Evolutionary conservation across 352 stramenopile genomes (phyloP).

Genomic region (Saprolegnia diclina): DNA sequence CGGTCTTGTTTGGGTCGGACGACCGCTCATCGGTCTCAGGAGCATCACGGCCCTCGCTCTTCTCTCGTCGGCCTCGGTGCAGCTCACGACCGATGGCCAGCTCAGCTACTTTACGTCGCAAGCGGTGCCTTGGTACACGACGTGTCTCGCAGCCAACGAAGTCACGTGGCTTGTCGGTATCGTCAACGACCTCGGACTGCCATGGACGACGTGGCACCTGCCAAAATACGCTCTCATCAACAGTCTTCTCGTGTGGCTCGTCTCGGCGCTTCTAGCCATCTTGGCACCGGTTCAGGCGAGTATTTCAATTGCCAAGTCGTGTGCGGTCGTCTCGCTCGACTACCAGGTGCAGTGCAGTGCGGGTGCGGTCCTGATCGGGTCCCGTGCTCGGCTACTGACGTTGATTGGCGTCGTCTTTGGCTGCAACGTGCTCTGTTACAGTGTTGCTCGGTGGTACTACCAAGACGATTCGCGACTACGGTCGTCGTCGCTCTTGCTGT

Average conservation of each 20-base stretch:
- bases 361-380: constrained; percentile 5
- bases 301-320: constrained; percentile 3
- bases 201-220: too few relatives aligned
- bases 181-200: constrained; percentile 6
- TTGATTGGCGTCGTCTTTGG: background rate
- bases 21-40: background rate
- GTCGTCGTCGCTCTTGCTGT: background rate
- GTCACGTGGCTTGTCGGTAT: constrained; percentile 22
- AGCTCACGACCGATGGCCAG: background rate
- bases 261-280: background rate
- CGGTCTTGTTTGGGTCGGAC: constrained; percentile 16
- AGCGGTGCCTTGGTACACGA: background rate
- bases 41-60: constrained; percentile 2
- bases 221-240: constrained; percentile 19
- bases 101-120: background rate
- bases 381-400: background rate
- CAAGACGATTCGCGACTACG: background rate
- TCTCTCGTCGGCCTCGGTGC: constrained; percentile 4
- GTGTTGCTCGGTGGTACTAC: background rate
- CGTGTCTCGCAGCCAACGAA: constrained; percentile 14
- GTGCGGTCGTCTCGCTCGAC: background rate
- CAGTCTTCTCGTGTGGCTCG: constrained; percentile 11
- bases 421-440: background rate
- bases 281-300: background rate
- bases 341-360: constrained; percentile 3